These are phyloP conservation scores for Heterobasidion annosum DNA, from an alignment of 1,284 basidiomycete genomes.

Conservation along the genomic window DNA sequence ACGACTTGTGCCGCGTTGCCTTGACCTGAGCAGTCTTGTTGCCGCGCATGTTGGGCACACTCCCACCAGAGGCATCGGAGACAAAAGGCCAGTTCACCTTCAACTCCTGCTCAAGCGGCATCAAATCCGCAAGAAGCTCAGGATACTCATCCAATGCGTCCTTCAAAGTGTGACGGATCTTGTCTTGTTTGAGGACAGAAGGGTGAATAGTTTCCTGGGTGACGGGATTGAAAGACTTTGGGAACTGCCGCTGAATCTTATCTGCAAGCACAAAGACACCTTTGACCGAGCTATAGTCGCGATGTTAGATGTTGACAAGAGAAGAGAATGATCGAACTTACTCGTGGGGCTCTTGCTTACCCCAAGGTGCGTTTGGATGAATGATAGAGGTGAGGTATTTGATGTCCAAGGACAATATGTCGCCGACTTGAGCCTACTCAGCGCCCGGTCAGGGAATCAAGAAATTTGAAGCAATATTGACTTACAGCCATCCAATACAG, in stretches of 20 bases:
- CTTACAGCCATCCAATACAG: slow-evolving; percentile 61
- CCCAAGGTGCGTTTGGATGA: slow-evolving; percentile 50
- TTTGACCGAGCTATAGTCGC: background rate
- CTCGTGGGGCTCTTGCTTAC: slow-evolving; percentile 51
- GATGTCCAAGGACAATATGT: slow-evolving; percentile 46
- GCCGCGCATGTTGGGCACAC: background rate
- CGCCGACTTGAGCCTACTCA: slow-evolving; percentile 41
- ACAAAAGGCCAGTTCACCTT: slow-evolving; percentile 34
- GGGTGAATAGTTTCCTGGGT: slow-evolving; percentile 56
- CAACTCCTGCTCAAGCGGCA: slow-evolving; percentile 45
- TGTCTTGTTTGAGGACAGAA: slow-evolving; percentile 42
- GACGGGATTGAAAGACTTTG: slow-evolving; percentile 30
- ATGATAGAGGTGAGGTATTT: slow-evolving; percentile 40
- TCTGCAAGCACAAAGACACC: slow-evolving; percentile 3
- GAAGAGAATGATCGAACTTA: slow-evolving; percentile 20
- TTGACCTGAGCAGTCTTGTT: background rate
- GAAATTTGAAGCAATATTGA: slow-evolving; percentile 3
- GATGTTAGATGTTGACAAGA: background rate
- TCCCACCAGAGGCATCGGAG: slow-evolving; percentile 1
- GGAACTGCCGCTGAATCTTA: slow-evolving; percentile 29
- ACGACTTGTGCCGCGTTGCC: background rate
- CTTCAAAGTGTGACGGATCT: slow-evolving; percentile 25
- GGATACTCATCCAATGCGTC: slow-evolving; percentile 30
- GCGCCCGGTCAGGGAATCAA: slow-evolving; percentile 2
- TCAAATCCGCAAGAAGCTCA: slow-evolving; percentile 31